phyloP scores from a whole-genome alignment of 805 yeast genomes.

The Lachancea nothofagi region DNA sequence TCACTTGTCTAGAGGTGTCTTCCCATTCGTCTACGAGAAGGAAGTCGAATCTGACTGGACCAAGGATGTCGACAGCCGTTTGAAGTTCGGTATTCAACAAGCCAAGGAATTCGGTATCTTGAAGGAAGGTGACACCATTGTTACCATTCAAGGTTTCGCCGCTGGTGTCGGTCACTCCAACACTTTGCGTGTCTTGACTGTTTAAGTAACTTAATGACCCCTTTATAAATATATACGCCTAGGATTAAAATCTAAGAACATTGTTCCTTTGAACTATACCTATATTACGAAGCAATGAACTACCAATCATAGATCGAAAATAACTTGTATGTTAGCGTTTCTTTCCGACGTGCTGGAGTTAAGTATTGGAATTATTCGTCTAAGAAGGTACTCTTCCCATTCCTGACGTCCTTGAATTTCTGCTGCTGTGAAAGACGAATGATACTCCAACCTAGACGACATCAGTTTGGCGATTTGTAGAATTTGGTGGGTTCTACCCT shows the following conservation, averaged over 20 bases:
- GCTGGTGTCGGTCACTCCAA: constrained; percentile 98
- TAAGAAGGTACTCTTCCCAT: constrained; percentile 30
- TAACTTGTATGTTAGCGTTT: neutral
- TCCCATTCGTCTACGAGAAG: constrained; percentile 83
- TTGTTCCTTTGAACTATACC: too few relatives aligned
- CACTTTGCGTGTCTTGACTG: constrained; percentile 88
- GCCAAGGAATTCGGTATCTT: constrained; percentile 84
- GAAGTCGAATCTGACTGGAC: constrained; percentile 73
- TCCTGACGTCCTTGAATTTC: constrained; percentile 21
- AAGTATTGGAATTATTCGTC: constrained; percentile 23
- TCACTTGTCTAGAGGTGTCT: constrained; percentile 97
- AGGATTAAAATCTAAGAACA: too few relatives aligned
- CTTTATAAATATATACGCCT: constrained; percentile 11
- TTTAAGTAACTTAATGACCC: constrained; percentile 36
- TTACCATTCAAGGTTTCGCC: constrained; percentile 98
- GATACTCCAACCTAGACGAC: constrained; percentile 19
- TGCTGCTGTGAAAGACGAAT: constrained; percentile 7
- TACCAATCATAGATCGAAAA: constrained; percentile 1
- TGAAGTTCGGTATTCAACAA: constrained; percentile 86
- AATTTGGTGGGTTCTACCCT: constrained; percentile 26
- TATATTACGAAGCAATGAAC: too few relatives aligned
- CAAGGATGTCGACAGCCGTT: constrained; percentile 91
- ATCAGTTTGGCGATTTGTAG: constrained; percentile 22
- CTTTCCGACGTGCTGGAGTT: constrained; percentile 14
- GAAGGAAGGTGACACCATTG: constrained; percentile 79